A percentile compares a stretch with the other conserved stretches of the same genome.
Conservation (phyloP, 768 basidiomycete genomes). For the Kwoniella shandongensis region DNA sequence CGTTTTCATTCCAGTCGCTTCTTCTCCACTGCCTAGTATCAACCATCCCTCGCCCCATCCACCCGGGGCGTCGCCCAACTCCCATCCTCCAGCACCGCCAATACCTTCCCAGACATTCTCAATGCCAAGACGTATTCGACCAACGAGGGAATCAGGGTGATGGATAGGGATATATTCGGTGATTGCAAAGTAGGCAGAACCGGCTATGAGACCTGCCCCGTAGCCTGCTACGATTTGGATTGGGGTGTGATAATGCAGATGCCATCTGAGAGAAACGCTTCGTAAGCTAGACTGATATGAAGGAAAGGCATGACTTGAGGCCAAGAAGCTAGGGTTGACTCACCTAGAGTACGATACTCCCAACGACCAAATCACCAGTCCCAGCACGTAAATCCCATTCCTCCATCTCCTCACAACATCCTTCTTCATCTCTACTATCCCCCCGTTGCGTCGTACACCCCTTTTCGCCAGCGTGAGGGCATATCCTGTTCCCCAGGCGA, state of each 20-base stretch:
- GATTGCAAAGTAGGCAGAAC: slow-evolving; percentile 25
- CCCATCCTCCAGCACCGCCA: slow-evolving; percentile 40
- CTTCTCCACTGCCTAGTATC: slow-evolving; percentile 9
- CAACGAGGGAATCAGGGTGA: slow-evolving; percentile 22
- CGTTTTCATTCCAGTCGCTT: too few species aligned
- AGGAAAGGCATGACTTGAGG: too few species aligned
- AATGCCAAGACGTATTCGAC: slow-evolving; percentile 10
- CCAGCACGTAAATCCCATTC: slow-evolving; percentile 28
- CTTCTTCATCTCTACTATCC: not conserved
- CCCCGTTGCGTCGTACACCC: not conserved
- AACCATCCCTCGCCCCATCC: slow-evolving; percentile 45
- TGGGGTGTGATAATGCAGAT: slow-evolving; percentile 49
- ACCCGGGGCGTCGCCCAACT: slow-evolving; percentile 33
- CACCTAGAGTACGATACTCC: slow-evolving; percentile 49
- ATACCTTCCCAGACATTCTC: slow-evolving; percentile 33
- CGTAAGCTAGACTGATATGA: too few species aligned
- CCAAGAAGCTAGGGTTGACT: too few species aligned
- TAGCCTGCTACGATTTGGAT: slow-evolving; percentile 44
- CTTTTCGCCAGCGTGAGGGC: slow-evolving; percentile 13
- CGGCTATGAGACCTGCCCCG: slow-evolving; percentile 26
- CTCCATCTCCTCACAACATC: slow-evolving; percentile 11
- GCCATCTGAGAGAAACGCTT: slow-evolving; percentile 34
- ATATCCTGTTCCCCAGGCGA: slow-evolving; percentile 43
- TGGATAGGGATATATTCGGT: slow-evolving; percentile 42
- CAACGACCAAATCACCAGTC: slow-evolving; percentile 40